Evolutionary conservation across 352 stramenopile genomes (phyloP), one percentile per base, ranked within the genome.

Genomic region (Phytophthora citricola): DNA sequence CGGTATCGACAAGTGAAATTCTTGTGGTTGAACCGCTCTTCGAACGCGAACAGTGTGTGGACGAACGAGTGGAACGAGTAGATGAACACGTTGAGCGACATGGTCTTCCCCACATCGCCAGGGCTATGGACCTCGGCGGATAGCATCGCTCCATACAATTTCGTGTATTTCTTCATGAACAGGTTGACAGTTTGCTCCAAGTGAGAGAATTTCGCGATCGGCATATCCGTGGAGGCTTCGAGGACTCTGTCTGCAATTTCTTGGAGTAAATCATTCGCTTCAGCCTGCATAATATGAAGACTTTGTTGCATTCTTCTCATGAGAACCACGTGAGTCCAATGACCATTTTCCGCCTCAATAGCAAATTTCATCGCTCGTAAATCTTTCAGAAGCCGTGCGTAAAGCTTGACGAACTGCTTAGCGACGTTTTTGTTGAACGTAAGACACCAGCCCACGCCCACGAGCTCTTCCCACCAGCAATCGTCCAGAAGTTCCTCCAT

Each of bases 31-130:
- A 88, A 89, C 15, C 71, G 52, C 11, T 73, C 62, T 58, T 90
- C 75, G 43, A 92, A 93, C 65, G 81, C 62, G n/a, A 79, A 75
- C 43, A 92, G 40, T 20, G 79, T 91, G 47, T 86, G 72, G 27
- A 76, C 72, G 39, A 92, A 80, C 9, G 83, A 79, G 63, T 92
- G 78, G 66, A 92, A 84, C 46, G 85, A 92, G 65, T 90, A 93
- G n/a, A 91, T 66, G 45, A 93, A 93, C 7, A 93, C 71, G 46
- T 90, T 90, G 11, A 93, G 57, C 5, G 82, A 82, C 73, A 93
- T 87, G 10, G 79, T 87, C 39, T 81, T 85, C 1, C 69, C 79
- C 8, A 93, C 78, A 20, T 91, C 77, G 0, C 58, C 57, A n/a
- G 75, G 43, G 0, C 69, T 77, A 12, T 79, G 60, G 5, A 88